Conservation (phyloP, 164 flowering plant species). For the Stephania yunnanensis region DNA sequence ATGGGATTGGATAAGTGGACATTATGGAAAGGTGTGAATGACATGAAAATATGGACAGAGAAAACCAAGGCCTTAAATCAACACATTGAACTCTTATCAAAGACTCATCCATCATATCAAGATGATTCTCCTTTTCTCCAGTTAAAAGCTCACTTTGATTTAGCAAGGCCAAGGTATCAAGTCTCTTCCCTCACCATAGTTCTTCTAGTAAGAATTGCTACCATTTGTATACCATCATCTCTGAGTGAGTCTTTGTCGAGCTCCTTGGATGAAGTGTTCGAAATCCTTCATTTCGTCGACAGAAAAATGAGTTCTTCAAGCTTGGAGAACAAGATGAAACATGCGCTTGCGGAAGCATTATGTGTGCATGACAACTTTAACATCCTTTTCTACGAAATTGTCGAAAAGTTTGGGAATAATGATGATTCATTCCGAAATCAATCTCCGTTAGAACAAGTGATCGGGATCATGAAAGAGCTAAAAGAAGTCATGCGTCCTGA, state of each 20-base stretch:
- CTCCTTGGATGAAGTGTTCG: not conserved
- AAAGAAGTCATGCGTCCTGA: not conserved
- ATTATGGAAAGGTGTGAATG: not conserved
- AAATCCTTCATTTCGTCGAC: slow-evolving; percentile 3
- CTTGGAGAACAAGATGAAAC: not conserved
- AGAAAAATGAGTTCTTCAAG: not conserved
- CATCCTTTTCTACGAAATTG: not conserved
- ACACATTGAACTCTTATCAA: not conserved
- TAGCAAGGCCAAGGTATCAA: not conserved
- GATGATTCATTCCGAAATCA: not conserved
- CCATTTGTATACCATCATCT: not conserved
- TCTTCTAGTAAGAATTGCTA: slow-evolving; percentile 2
- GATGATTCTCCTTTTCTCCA: not conserved
- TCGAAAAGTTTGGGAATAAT: not conserved
- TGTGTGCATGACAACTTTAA: not conserved
- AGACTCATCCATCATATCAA: not conserved
- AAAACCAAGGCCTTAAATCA: not conserved
- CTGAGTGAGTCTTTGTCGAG: not conserved
- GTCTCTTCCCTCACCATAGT: slow-evolving; percentile 7
- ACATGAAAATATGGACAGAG: slow-evolving; percentile 8
- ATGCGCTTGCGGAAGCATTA: not conserved
- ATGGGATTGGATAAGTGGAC: not conserved
- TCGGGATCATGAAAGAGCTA: not conserved
- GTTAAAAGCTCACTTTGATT: not conserved
- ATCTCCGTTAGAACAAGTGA: not conserved